Base-by-base conservation (phyloP, 2,329 filamentous ascomycete genomes). In the Apiospora arundinis region DNA sequence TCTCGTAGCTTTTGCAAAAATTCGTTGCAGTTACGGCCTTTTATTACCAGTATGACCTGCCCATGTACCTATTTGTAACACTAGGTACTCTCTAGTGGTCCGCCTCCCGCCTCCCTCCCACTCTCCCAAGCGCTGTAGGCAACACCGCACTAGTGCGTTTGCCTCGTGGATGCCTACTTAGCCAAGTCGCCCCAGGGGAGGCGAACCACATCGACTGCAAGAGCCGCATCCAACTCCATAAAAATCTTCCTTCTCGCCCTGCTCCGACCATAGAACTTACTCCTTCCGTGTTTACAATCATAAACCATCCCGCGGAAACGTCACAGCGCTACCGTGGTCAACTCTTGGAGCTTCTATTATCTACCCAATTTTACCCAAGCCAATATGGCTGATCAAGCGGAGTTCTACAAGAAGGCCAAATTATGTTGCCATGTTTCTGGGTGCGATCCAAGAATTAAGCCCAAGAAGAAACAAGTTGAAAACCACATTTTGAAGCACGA, bases 341-440 rank as follows among this genome's bases (percentile, higher is more conserved):
- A 49, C 48, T 11, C 48, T 49, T 49, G 48, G n/a, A 49, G 48
- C 48, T 49, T 49, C 48, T 49, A 49, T 49, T 11, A 49, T 49
- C 48, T 49, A 49, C 48, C 48, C 48, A 49, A 11, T 25, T 49
- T 49, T 11, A 49, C 48, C 48, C 11, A 49, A 49, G 7, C 48
- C 48, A 49, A 49, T 11, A 49, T 49, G 48, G 7, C 48, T 49
- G 48, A 49, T 49, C 48, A 49, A 11, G 48, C n/a, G 6, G 48
- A 49, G 48, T 7, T 49, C 48, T n/a, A 49, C 11, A 49, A 49
- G 48, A 11, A 23, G 2, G 37, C 37, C 37, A 40, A 49, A 49
- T 49, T 11, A 49, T 49, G 48, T 49, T 11, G n/a, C 48, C 48
- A 11, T 49, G n/a, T 49, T 49, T 5, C 7, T 49, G 11, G 48